Percentiles rank a stretch among this genome's conserved stretches.
Evolutionary conservation across 495 filamentous ascomycete genomes (phyloP).

Genomic region (Penicillium bovifimosum): DNA sequence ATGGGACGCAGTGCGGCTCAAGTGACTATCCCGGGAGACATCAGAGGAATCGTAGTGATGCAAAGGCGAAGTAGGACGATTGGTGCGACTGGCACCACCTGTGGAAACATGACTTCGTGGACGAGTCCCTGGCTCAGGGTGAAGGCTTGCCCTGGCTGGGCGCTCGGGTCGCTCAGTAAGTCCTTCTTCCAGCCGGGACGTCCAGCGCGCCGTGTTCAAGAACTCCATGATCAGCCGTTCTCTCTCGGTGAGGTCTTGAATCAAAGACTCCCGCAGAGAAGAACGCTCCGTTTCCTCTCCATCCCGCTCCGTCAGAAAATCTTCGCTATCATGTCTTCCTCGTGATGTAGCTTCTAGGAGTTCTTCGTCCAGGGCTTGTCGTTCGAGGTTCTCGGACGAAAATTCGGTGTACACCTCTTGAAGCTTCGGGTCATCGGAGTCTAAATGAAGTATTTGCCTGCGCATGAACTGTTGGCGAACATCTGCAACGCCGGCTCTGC

Average conservation of each 20-base stretch:
- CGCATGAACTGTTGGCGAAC: conserved; percentile 68
- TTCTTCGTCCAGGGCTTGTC: conserved; percentile 21
- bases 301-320: conserved; percentile 12
- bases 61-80: conserved; percentile 34
- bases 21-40: conserved; percentile 27
- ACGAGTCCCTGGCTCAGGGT: conserved; percentile 28
- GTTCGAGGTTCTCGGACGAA: conserved; percentile 22
- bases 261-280: conserved; percentile 32
- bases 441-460: conserved; percentile 66
- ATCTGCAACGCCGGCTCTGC: conserved; percentile 78
- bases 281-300: conserved; percentile 19
- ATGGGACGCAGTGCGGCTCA: conserved; percentile 24
- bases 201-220: conserved; percentile 44
- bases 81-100: conserved; percentile 38
- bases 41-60: conserved; percentile 22
- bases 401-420: conserved; percentile 51
- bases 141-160: conserved; percentile 23
- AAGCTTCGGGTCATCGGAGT: conserved; percentile 47
- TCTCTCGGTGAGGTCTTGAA: conserved; percentile 48
- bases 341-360: conserved; percentile 22
- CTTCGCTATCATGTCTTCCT: conserved; percentile 31
- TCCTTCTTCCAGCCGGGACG: conserved; percentile 32
- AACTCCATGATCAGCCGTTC: conserved; percentile 57
- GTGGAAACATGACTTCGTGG: conserved; percentile 32
- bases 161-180: conserved; percentile 32